Evolutionary conservation across 163 green algal genomes (phyloP), one percentile per base, ranked within the genome.

Genomic region (Picocystis sp.): DNA sequence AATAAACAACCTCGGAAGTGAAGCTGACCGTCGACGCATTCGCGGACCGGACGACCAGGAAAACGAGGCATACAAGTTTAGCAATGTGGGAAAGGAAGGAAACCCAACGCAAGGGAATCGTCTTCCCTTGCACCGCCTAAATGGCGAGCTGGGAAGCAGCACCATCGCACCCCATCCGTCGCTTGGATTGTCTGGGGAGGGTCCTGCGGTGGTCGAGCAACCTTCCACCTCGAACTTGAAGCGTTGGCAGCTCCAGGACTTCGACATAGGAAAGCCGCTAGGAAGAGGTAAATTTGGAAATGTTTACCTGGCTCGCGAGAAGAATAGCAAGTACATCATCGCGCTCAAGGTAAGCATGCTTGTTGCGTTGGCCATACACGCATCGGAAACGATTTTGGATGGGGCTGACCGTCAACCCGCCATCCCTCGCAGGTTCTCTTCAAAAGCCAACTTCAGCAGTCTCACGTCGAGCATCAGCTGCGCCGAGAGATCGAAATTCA

Each of bases 401-500:
- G 9, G 5, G 22, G 5, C 21, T 23, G 44, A 50, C 44, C 22
- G 6, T 12, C 5, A 9, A 11, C 9, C 9, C 9, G 21, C 9
- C 44, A 9, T 24, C 6, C 22, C 5, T 24, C 53, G n/a, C 66
- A 93, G 82, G 79, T 95, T 38, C 71, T 99, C 29, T 93, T 93
- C 75, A 98, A 98, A 71, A 78, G 67, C 22, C 89, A 99, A 73
- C 79, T 99, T 45, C 74, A 88, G 60, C 66, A 87, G 54, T 91
- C 75, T 22, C 88, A 92, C 52, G 87, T 98, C 42, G 90, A 99
- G 79, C 86, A 95, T 73, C 91, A 99, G 73, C 75, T 99, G 45
- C 67, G 87, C 15, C 67, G 91, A 8, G 91, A 99, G 63, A 92
- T 99, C 45, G 91, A 99, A 71, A 99, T 99, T 54, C 91, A 99